Evolutionary conservation across 192 early-diverging fungal species (phyloP), one percentile per base, ranked within the genome.

Genomic region (Entomortierella parvispora): DNA sequence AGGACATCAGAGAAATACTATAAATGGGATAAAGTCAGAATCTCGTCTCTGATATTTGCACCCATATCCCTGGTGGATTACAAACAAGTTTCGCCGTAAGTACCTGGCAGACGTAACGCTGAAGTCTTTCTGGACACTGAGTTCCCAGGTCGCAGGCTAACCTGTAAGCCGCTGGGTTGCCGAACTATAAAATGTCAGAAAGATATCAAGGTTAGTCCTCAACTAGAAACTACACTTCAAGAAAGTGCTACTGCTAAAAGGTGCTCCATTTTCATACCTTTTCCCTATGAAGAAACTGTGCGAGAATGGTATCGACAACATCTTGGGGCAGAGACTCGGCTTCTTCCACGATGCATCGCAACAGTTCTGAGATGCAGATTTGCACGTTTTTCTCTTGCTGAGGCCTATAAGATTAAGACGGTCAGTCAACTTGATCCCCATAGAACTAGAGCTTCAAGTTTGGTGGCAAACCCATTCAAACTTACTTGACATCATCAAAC

Each of bases 1-100:
- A 99, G 89, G 3, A 90, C 84, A 47, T 97, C 94, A 26, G 89
- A 87, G 84, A 99, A 97, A 80, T 97, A 93, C 89, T 91, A 51
- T n/a, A 22, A 7, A 40, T 3, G 32, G 12, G 48, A 43, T 6
- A 26, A 31, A 15, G 67, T 6, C 40, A n/a, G 26, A 17, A 45
- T 0, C 42, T 33, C 14, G 34, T 4, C 18, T 25, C 8, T 51
- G 28, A 14, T 4, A 29, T 25, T 26, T 0, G 22, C 7, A 15
- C 22, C 31, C 15, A 7, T 7, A 11, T 17, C 20, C 49, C 49
- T 25, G 3, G 25, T 25, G 20, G 20, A 43, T 43, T 0, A 29
- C 22, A 3, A 0, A 5, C 20, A 31, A n/a, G 11, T 6, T 22
- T 15, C 7, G 9, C 12, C 14, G n/a, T n/a, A 8, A 20, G 20